Percentiles rank a stretch among this genome's conserved stretches.
These are phyloP conservation scores for Nasturtium officinale DNA, from an alignment of 345 rosid species.

Conservation along the genomic window DNA sequence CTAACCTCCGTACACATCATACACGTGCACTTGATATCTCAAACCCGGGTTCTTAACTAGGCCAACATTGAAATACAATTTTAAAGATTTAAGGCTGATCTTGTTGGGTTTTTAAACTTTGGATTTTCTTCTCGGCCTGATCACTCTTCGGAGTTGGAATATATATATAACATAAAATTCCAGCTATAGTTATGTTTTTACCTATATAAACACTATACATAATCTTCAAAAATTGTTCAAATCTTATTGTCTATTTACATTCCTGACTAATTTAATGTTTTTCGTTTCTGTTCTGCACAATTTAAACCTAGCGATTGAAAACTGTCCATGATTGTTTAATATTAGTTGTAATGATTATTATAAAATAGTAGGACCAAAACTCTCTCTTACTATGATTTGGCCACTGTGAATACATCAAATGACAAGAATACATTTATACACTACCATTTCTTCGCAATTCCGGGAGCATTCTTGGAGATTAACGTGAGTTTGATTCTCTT, in stretches of 20 bases:
- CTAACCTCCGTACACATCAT: conserved; percentile 42
- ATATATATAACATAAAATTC: too few species aligned
- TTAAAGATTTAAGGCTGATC: conserved; percentile 1
- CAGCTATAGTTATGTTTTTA: too few species aligned
- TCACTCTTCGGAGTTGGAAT: neutral
- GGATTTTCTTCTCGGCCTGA: neutral
- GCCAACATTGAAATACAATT: neutral
- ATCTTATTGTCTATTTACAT: too few species aligned
- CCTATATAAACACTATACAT: too few species aligned
- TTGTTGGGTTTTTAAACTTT: neutral
- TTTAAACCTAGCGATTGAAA: too few species aligned
- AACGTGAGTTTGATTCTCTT: neutral
- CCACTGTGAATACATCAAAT: neutral
- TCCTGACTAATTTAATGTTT: too few species aligned
- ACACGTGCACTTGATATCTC: conserved; percentile 34
- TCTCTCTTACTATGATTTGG: neutral
- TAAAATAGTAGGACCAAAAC: neutral
- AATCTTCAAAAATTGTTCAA: too few species aligned
- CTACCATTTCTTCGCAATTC: neutral
- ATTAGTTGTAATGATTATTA: neutral
- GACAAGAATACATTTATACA: neutral
- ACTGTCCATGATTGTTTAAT: neutral
- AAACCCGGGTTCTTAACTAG: neutral
- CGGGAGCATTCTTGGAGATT: too few species aligned
- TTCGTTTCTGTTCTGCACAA: too few species aligned